Evolutionary conservation across 768 basidiomycete genomes (phyloP).

Genomic region (Hericium erinaceus): DNA sequence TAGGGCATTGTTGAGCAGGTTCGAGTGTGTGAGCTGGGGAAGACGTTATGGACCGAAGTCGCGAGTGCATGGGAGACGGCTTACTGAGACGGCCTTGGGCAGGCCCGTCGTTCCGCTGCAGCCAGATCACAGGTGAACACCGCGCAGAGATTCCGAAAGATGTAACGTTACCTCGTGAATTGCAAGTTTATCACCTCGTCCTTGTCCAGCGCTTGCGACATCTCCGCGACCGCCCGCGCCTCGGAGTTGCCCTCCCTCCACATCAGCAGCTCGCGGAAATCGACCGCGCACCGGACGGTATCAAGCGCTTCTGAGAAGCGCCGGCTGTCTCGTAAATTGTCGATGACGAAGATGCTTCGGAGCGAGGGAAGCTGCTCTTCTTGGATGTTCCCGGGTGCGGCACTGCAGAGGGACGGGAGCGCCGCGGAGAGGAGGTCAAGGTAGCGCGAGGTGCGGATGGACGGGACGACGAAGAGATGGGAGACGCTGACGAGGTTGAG

Average conservation of each 20-base stretch:
- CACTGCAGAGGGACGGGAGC: slow-evolving; percentile 44
- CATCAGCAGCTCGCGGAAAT: slow-evolving; percentile 64
- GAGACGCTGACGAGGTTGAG: slow-evolving; percentile 56
- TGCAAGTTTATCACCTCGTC: slow-evolving; percentile 78
- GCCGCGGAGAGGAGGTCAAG: slow-evolving; percentile 47
- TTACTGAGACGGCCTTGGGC: slow-evolving; percentile 78
- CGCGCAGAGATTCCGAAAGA: no score
- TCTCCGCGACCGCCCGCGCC: slow-evolving; percentile 32
- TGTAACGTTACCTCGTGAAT: slow-evolving; percentile 58
- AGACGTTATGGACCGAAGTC: background rate
- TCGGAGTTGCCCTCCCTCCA: slow-evolving; percentile 53
- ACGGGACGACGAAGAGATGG: slow-evolving; percentile 66
- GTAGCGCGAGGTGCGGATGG: slow-evolving; percentile 57
- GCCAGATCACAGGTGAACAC: background rate
- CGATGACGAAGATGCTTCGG: slow-evolving; percentile 55
- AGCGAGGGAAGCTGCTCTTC: slow-evolving; percentile 52
- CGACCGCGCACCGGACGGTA: slow-evolving; percentile 42
- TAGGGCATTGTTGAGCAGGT: slow-evolving; percentile 70
- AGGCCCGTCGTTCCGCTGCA: slow-evolving; percentile 69
- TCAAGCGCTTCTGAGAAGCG: slow-evolving; percentile 29
- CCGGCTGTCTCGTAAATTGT: slow-evolving; percentile 38
- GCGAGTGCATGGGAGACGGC: slow-evolving; percentile 12
- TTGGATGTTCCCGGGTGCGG: slow-evolving; percentile 45
- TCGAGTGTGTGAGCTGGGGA: slow-evolving; percentile 61
- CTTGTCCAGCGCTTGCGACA: slow-evolving; percentile 32